These are phyloP conservation scores for Tieghemiomyces parasiticus DNA, from an alignment of 192 early-diverging fungal genomes.

Conservation along the genomic window DNA sequence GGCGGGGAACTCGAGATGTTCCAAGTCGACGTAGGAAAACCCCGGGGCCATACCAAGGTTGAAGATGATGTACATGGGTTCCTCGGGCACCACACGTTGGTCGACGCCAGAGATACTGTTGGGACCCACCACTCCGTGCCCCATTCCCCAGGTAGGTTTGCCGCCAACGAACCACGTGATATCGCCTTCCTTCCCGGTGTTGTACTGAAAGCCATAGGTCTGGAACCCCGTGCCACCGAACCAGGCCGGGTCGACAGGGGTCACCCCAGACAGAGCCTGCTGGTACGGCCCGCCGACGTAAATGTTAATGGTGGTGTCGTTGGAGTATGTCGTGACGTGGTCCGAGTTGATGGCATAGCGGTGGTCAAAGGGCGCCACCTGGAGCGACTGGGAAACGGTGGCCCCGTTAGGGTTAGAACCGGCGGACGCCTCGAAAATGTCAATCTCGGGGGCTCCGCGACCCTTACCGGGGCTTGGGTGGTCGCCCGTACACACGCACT, in stretches of 20 bases:
- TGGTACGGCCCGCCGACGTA: constrained; percentile 31
- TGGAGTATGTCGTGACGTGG: constrained; percentile 17
- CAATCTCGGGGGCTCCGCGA: constrained; percentile 40
- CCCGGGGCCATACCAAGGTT: constrained; percentile 29
- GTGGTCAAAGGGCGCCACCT: constrained; percentile 35
- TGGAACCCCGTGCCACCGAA: constrained; percentile 21
- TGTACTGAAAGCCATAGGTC: constrained; percentile 32
- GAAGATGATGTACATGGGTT: constrained; percentile 44
- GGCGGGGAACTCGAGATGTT: constrained; percentile 24
- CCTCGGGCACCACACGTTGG: constrained; percentile 30
- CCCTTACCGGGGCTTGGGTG: constrained; percentile 34
- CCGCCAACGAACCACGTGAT: constrained; percentile 25
- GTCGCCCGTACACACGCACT: constrained; percentile 32
- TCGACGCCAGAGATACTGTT: constrained; percentile 25
- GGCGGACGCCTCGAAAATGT: constrained; percentile 33
- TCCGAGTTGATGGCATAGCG: constrained; percentile 27
- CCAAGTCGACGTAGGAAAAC: constrained; percentile 26
- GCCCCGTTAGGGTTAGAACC: constrained; percentile 8
- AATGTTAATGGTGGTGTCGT: constrained; percentile 10
- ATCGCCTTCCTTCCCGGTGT: constrained; percentile 20
- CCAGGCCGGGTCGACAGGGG: constrained; percentile 21
- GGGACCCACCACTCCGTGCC: constrained; percentile 22
- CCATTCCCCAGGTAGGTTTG: constrained; percentile 26
- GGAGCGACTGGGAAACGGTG: constrained; percentile 29
- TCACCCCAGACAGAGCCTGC: constrained; percentile 28